Evolutionary conservation across 2,329 filamentous ascomycete genomes (phyloP).

Genomic region (Xylaria sp.): DNA sequence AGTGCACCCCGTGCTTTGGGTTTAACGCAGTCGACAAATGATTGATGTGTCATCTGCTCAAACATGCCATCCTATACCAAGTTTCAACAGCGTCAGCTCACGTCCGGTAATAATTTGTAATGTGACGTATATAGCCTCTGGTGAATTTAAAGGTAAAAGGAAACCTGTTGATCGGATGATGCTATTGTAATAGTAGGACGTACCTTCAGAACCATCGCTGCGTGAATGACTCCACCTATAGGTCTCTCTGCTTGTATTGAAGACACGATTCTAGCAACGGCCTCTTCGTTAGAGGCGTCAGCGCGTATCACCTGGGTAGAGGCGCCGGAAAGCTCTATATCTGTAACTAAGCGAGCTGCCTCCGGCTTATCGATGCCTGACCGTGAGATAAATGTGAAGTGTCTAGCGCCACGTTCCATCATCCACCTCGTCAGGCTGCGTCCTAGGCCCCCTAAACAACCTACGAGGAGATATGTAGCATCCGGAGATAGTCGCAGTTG

Average conservation of each 20-base stretch:
- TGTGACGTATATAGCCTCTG: background rate
- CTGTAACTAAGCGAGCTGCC: slow-evolving; percentile 40
- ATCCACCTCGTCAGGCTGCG: slow-evolving; percentile 50
- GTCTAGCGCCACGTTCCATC: slow-evolving; percentile 48
- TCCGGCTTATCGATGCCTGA: slow-evolving; percentile 43
- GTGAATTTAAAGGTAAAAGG: background rate
- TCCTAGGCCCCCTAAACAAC: slow-evolving; percentile 52
- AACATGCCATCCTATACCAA: slow-evolving; percentile 35
- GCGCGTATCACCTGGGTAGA: slow-evolving; percentile 29
- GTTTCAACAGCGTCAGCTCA: background rate
- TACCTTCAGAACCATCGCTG: slow-evolving; percentile 42
- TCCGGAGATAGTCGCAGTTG: slow-evolving; percentile 27
- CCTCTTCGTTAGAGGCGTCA: slow-evolving; percentile 27
- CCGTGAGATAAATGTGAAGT: slow-evolving; percentile 50
- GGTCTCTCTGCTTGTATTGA: slow-evolving; percentile 30
- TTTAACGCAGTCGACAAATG: slow-evolving; percentile 18
- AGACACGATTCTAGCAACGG: slow-evolving; percentile 13
- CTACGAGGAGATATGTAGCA: slow-evolving; percentile 50
- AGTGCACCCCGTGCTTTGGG: slow-evolving; percentile 38
- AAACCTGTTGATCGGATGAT: background rate
- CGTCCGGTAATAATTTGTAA: slow-evolving; percentile 14
- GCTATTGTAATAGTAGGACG: background rate
- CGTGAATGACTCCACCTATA: slow-evolving; percentile 43
- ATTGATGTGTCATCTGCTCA: slow-evolving; percentile 33
- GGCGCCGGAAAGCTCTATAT: slow-evolving; percentile 24